Base-by-base conservation (phyloP, 257 asterid genomes). In the Solanum gandarillasii region DNA sequence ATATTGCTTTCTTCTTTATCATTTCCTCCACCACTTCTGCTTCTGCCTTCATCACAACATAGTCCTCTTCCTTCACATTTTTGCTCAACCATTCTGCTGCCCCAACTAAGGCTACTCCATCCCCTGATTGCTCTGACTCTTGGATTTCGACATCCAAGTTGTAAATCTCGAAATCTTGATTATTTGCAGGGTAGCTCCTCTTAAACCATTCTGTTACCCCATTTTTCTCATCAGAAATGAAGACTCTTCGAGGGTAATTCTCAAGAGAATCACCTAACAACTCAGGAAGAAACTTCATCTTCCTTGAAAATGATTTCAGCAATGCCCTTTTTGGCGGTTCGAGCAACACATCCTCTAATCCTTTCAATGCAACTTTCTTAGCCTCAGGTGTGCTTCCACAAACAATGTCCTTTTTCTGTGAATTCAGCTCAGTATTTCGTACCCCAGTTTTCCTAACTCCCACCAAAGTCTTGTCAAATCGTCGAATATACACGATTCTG, bases 241-340 rank as follows among this genome's bases (percentile, higher is more conserved):
- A 94, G 12, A 96, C 90, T 46, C 98, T 79, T 32, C 98, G 88
- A 3, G 92, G 92, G 60, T 95, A 95, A 84, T 88, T 92, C 68
- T 89, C 93, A 60, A 94, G 87, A 4, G 95, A 81, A 78, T 96
- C 99, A 86, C 90, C 89, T 88, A 92, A 52, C 85, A 96, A 58
- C 55, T 95, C 95, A 0, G 98, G 98, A 35, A 95, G 96, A 90
- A 94, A 95, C 73, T 89, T 93, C 82, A 94, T 92, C 88, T 93
- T 92, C 65, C 94, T 89, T 9, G 92, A 74, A 27, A 86, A 83
- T 14, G 89, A 82, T 88, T 83, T 87, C 46, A 72, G 10, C 48
- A 85, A 52, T 31, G 88, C 87, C 83, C 67, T 81, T 39, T 86
- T 84, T 13, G 94, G 94, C 11, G 95, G 94, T 78, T 93, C 95